Conservation (phyloP, 73 alveolate genomes). For the Tetrahymena malaccensis region DNA sequence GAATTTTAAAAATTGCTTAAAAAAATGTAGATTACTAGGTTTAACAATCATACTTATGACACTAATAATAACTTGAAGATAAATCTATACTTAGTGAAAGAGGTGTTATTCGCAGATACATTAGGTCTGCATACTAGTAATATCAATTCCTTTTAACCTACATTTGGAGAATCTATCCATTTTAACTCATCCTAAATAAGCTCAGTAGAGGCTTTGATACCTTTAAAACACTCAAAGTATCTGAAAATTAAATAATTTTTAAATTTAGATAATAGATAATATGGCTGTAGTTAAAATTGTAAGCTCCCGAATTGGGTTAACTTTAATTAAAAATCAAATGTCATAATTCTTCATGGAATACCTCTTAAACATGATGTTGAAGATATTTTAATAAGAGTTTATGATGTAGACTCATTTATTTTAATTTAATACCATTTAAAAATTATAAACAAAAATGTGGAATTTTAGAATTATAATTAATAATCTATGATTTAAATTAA, state of each 20-base stretch:
- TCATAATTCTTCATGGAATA: background rate
- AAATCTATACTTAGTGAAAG: background rate
- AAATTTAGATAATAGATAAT: background rate
- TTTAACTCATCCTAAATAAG: background rate
- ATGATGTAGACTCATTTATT: background rate
- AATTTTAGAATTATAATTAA: background rate
- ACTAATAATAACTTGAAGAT: background rate
- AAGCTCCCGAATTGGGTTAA: background rate
- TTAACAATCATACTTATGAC: background rate
- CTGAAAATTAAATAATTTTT: background rate
- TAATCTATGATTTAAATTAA: background rate
- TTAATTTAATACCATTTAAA: background rate
- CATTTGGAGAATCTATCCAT: background rate
- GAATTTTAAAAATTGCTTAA: background rate
- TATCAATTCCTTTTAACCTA: background rate
- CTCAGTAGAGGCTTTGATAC: background rate
- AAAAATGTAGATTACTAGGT: background rate
- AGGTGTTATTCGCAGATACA: background rate
- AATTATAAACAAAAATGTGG: background rate
- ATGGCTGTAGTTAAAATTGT: background rate
- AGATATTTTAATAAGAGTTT: background rate
- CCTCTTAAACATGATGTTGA: background rate
- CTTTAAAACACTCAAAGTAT: background rate
- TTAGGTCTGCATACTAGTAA: background rate
- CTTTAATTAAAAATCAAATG: background rate